phyloP scores from a whole-genome alignment of 164 flowering plant species.

The Liquidambar formosana region DNA sequence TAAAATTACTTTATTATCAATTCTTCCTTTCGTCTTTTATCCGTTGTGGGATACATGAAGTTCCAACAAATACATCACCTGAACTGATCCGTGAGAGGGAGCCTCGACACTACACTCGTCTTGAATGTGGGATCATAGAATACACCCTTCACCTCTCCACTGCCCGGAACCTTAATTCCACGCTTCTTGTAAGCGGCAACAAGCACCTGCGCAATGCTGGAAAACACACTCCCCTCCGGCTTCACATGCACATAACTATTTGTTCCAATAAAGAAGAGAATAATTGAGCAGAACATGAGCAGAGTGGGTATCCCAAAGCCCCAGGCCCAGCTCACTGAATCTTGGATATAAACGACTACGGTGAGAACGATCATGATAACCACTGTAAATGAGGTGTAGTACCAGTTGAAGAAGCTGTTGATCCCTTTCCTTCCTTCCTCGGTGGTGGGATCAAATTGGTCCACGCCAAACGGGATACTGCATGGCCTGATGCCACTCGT shows the following conservation, averaged over 20 bases:
- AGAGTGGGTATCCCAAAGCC: constrained; percentile 71
- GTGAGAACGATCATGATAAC: constrained; percentile 61
- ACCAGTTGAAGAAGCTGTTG: constrained; percentile 91
- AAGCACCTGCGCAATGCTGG: constrained; percentile 55
- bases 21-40: too few relatives aligned
- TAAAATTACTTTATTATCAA: too few relatives aligned
- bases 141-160: background rate
- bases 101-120: constrained; percentile 22
- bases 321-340: constrained; percentile 61
- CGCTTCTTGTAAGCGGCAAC: constrained; percentile 69
- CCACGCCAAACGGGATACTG: constrained; percentile 80
- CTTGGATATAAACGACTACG: constrained; percentile 71
- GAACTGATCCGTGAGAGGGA: constrained; percentile 41
- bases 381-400: constrained; percentile 65
- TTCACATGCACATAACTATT: constrained; percentile 51
- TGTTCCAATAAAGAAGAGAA: constrained; percentile 64
- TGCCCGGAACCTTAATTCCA: constrained; percentile 26
- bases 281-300: constrained; percentile 55
- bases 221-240: constrained; percentile 74
- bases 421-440: constrained; percentile 68
- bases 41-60: too few relatives aligned
- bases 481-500: constrained; percentile 81
- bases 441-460: constrained; percentile 74
- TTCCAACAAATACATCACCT: too few relatives aligned
- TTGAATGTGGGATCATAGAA: constrained; percentile 51